Evolutionary conservation across 495 filamentous ascomycete genomes (phyloP), one percentile per base, ranked within the genome.

Genomic region (Penicillium cosmopolitanum): DNA sequence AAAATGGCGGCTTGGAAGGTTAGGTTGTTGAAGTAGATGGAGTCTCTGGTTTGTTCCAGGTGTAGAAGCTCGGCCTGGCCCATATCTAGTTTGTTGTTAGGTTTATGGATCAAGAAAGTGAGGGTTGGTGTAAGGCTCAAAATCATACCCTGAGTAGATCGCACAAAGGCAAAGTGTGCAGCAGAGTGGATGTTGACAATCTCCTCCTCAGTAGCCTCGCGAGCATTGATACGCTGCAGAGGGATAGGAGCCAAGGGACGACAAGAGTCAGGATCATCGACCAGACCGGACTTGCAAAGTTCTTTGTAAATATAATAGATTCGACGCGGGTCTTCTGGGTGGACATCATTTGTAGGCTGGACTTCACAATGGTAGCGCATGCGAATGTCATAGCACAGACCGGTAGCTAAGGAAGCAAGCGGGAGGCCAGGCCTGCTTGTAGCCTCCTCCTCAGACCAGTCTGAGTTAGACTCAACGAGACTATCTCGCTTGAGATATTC

Each of bases 291-390:
- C 59, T 84, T 77, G 65, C 87, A 91, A 52, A 99, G 85, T 19
- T 87, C 89, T 57, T 89, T 85, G 83, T 91, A 96, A 61, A 99
- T 99, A 63, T 86, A 85, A 51, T 88, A 89, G 52, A 98, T 97
- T 6, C 95, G 85, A 25, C 91, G 82, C 0, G 96, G 96, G 62
- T 98, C 93, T 73, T 99, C 95, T 1, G 96, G 95, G 62, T 99
- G 95, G 56, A 92, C 85, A 16, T 94, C 90, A 43, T 79, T 46
- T 70, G 80, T 65, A 67, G 82, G 82, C 73, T 89, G 84, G 5
- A 92, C 83, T 65, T 96, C 96, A 36, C 87, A 87, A 67, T 98
- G 95, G 60, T 89, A 87, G 53, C 92, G 90, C 95, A 98, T 98
- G 18, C 93, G 85, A 23, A 85, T 83, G 76, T 98, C 95, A 70